Evolutionary conservation across 495 filamentous ascomycete species (phyloP).

Genomic region (Durotheca rogersii): DNA sequence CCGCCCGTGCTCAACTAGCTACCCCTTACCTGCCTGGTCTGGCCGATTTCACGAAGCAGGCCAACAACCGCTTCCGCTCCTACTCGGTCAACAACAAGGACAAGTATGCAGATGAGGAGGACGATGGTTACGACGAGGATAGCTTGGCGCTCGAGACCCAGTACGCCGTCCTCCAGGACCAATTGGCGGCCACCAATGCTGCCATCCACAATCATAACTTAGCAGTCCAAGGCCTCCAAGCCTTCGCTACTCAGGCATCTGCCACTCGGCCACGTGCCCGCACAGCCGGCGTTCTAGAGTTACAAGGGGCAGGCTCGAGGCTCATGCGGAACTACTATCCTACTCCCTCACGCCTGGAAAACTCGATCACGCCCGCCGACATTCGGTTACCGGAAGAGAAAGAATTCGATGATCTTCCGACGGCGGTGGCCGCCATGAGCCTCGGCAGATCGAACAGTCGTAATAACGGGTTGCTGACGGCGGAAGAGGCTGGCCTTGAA

Average conservation of each 20-base stretch:
- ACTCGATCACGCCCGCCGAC: conserved; percentile 78
- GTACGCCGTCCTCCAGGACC: conserved; percentile 62
- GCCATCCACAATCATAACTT: conserved; percentile 92
- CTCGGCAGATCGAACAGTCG: conserved; percentile 62
- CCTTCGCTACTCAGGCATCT: conserved; percentile 76
- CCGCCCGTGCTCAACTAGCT: conserved; percentile 67
- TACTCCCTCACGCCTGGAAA: conserved; percentile 79
- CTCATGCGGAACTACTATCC: conserved; percentile 77
- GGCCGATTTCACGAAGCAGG: conserved; percentile 69
- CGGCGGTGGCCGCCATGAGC: conserved; percentile 78
- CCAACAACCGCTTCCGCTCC: conserved; percentile 89
- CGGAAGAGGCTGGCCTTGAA: conserved; percentile 78
- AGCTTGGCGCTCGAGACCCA: conserved; percentile 70
- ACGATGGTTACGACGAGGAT: conserved; percentile 76
- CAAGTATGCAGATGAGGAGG: conserved; percentile 93
- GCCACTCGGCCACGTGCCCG: conserved; percentile 78
- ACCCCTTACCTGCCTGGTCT: conserved; percentile 79
- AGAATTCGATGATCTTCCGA: conserved; percentile 67
- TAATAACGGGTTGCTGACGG: conserved; percentile 56
- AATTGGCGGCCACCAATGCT: conserved; percentile 77
- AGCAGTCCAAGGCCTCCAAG: conserved; percentile 71
- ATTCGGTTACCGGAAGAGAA: conserved; percentile 68
- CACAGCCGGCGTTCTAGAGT: conserved; percentile 85
- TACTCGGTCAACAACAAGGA: conserved; percentile 99
- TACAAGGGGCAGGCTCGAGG: conserved; percentile 62